A percentile compares a stretch with the other conserved stretches of the same genome.
phyloP scores from a whole-genome alignment of 331 rosid genomes.

The Erythrophleum ivorense region DNA sequence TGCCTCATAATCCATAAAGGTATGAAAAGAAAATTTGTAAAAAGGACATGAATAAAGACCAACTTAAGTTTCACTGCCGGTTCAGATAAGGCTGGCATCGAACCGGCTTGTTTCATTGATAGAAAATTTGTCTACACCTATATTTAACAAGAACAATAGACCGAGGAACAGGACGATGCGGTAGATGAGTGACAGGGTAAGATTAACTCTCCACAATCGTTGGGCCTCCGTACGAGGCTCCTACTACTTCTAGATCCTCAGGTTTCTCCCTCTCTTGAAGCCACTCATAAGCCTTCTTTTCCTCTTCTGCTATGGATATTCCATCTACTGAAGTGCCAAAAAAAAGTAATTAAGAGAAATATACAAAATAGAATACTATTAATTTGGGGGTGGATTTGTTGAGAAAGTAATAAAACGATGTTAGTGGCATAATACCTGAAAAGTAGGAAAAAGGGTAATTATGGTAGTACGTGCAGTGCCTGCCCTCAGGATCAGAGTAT shows the following conservation, averaged over 20 bases:
- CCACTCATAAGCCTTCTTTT: slow-evolving; percentile 69
- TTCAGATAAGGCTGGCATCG: slow-evolving; percentile 12
- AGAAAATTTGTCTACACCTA: slow-evolving; percentile 36
- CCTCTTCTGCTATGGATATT: slow-evolving; percentile 60
- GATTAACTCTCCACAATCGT: slow-evolving; percentile 57
- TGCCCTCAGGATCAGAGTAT: slow-evolving; percentile 73
- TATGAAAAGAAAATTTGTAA: background rate
- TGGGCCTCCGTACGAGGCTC: slow-evolving; percentile 71
- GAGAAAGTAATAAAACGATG: background rate
- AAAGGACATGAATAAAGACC: slow-evolving; percentile 17
- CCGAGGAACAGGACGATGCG: slow-evolving; percentile 35
- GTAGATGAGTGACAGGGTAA: slow-evolving; percentile 22
- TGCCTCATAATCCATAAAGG: slow-evolving; percentile 48
- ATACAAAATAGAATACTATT: background rate
- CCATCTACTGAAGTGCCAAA: slow-evolving; percentile 58
- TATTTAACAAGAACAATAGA: slow-evolving; percentile 30
- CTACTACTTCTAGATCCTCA: slow-evolving; percentile 63
- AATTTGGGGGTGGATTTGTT: background rate
- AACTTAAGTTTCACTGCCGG: slow-evolving; percentile 25
- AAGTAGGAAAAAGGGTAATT: slow-evolving; percentile 63
- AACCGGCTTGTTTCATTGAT: slow-evolving; percentile 18
- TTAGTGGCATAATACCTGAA: slow-evolving; percentile 55
- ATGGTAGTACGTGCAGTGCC: slow-evolving; percentile 85
- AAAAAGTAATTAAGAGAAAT: background rate
- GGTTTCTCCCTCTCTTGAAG: slow-evolving; percentile 82